phyloP scores from a whole-genome alignment of 2,329 filamentous ascomycete genomes.

The Penicillium sp. region DNA sequence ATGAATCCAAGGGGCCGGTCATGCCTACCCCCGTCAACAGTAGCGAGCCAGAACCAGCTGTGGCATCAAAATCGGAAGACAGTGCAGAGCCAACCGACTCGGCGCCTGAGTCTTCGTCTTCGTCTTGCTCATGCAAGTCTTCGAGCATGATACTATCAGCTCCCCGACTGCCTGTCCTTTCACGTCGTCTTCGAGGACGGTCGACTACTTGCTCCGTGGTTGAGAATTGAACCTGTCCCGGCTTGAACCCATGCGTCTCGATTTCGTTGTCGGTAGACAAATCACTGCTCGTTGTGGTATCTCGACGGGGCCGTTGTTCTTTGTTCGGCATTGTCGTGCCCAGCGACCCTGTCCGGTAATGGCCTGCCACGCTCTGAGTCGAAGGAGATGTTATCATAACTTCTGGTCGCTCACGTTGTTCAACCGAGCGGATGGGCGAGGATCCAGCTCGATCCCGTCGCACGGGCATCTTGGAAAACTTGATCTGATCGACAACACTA shows the following conservation, averaged over 20 bases:
- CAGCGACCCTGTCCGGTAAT: conserved; percentile 58
- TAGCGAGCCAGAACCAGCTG: conserved; percentile 56
- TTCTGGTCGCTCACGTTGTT: conserved; percentile 48
- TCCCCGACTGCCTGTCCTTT: conserved; percentile 31
- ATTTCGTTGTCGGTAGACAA: conserved; percentile 67
- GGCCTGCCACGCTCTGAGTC: conserved; percentile 48
- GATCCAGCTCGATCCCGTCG: conserved; percentile 77
- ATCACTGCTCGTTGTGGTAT: conserved; percentile 67
- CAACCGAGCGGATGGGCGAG: conserved; percentile 70
- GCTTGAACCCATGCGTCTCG: conserved; percentile 55
- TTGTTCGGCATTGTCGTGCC: conserved; percentile 57
- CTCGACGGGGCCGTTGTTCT: conserved; percentile 55
- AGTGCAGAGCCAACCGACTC: conserved; percentile 53
- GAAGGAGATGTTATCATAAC: conserved; percentile 60
- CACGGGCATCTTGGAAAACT: conserved; percentile 94
- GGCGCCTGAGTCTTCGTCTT: conserved; percentile 51
- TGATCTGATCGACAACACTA: conserved; percentile 82
- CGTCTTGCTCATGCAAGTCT: conserved; percentile 43
- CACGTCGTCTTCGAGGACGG: conserved; percentile 30
- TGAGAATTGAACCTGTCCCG: conserved; percentile 55
- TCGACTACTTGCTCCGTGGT: conserved; percentile 40
- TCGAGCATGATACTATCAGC: conserved; percentile 34
- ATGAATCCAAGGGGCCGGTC: conserved; percentile 49
- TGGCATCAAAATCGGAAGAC: conserved; percentile 58
- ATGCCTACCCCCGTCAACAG: conserved; percentile 56